Conservation (phyloP, 2,329 filamentous ascomycete species). For the Coniochaeta ligniaria region DNA sequence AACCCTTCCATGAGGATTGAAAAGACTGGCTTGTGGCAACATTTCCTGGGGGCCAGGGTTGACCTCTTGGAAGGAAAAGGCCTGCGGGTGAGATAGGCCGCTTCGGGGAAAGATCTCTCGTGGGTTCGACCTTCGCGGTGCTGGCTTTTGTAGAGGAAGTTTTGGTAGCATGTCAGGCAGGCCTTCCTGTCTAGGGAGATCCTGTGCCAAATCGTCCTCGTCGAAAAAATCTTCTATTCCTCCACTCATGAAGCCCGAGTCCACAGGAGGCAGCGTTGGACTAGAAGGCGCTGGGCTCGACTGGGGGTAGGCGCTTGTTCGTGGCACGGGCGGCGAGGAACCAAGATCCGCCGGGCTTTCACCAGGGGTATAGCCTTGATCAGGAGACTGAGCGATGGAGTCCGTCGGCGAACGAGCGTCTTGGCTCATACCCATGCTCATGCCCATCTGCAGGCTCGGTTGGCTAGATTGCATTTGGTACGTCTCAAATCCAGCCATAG, state of each 20-base stretch:
- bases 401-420: constrained; percentile 49
- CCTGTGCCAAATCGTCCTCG: constrained; percentile 42
- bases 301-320: constrained; percentile 45
- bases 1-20: constrained; percentile 24
- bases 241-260: constrained; percentile 85
- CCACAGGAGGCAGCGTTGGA: constrained; percentile 62
- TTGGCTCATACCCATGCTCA: constrained; percentile 21
- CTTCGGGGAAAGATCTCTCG: constrained; percentile 8
- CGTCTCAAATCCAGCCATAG: constrained; percentile 29
- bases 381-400: constrained; percentile 43
- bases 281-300: constrained; percentile 70
- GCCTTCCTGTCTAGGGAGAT: constrained; percentile 22
- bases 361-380: constrained; percentile 40
- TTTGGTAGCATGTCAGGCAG: not conserved
- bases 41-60: constrained; percentile 35
- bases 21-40: constrained; percentile 33
- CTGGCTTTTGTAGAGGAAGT: not conserved
- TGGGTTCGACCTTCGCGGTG: constrained; percentile 3
- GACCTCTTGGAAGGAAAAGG: constrained; percentile 30
- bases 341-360: constrained; percentile 76
- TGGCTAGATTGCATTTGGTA: constrained; percentile 19
- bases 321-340: constrained; percentile 81
- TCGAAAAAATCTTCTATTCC: constrained; percentile 63
- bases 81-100: constrained; percentile 12
- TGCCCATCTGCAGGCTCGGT: constrained; percentile 29